phyloP scores from a whole-genome alignment of 176 grass and related monocot genomes.

The Zizania latifolia region DNA sequence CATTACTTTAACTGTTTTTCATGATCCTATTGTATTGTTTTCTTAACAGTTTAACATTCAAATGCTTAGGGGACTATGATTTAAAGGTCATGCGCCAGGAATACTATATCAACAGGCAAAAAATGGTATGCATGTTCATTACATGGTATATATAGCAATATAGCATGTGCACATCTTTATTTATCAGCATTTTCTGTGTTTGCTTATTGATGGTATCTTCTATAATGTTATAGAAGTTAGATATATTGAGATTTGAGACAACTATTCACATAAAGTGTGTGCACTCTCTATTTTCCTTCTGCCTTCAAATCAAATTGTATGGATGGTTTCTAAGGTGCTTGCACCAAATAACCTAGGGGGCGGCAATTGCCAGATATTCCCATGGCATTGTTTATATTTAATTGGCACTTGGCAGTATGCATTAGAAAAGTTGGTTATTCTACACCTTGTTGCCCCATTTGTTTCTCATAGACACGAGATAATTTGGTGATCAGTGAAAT shows the following conservation, averaged over 20 bases:
- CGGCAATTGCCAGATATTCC: too few relatives aligned
- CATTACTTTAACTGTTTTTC: constrained; percentile 2
- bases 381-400: constrained; percentile 5
- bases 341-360: neutral
- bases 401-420: neutral
- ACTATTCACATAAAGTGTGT: neutral
- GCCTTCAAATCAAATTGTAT: neutral
- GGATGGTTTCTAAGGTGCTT: neutral
- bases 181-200: neutral
- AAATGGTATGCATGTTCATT: constrained; percentile 39
- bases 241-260: neutral
- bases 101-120: constrained; percentile 86
- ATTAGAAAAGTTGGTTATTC: neutral
- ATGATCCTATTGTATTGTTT: neutral
- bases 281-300: neutral
- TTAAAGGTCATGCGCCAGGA: constrained; percentile 99
- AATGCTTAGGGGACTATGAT: constrained; percentile 87
- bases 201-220: neutral
- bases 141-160: neutral
- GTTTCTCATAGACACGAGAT: neutral
- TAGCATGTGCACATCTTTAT: neutral
- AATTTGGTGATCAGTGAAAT: neutral
- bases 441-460: neutral
- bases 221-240: neutral
- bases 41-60: constrained; percentile 14